These are phyloP conservation scores for Colletotrichum orbiculare DNA, from an alignment of 2,329 filamentous ascomycete genomes.

Conservation along the genomic window DNA sequence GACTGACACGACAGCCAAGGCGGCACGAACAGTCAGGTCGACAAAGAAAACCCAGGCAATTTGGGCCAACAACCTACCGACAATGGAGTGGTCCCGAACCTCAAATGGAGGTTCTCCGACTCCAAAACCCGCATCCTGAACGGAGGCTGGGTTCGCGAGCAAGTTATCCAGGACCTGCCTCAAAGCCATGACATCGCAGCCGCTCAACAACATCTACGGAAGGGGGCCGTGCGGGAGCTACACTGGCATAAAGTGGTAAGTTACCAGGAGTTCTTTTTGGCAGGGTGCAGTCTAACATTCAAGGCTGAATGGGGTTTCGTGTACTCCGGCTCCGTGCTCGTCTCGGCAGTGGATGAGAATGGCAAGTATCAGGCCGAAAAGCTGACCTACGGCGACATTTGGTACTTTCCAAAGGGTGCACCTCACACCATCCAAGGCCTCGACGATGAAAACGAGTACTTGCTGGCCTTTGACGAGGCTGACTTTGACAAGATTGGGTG, in stretches of 20 bases:
- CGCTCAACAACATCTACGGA: conserved; percentile 75
- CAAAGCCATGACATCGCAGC: conserved; percentile 73
- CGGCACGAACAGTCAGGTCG: conserved; percentile 71
- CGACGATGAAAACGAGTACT: conserved; percentile 74
- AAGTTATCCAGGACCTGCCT: conserved; percentile 74
- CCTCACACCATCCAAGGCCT: conserved; percentile 74
- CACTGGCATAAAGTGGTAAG: conserved; percentile 76
- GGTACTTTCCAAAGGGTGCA: conserved; percentile 73
- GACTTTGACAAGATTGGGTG: conserved; percentile 73
- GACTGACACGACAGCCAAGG: conserved; percentile 53
- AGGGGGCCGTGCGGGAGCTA: conserved; percentile 73
- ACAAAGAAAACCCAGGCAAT: conserved; percentile 72
- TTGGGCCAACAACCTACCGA: conserved; percentile 72
- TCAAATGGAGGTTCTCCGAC: conserved; percentile 78
- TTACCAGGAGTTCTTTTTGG: conserved; percentile 16
- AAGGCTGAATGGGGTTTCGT: conserved; percentile 76
- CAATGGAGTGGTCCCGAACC: conserved; percentile 71
- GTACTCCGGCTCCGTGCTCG: conserved; percentile 65
- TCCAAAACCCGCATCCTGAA: conserved; percentile 71
- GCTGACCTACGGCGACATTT: conserved; percentile 71
- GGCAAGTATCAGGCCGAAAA: conserved; percentile 66
- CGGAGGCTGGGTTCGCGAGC: conserved; percentile 74
- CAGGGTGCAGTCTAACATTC: conserved; percentile 2
- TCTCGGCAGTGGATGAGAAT: conserved; percentile 72
- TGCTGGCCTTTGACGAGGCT: conserved; percentile 74